Conservation (phyloP, 768 basidiomycete species). For the Auricularia cornea region DNA sequence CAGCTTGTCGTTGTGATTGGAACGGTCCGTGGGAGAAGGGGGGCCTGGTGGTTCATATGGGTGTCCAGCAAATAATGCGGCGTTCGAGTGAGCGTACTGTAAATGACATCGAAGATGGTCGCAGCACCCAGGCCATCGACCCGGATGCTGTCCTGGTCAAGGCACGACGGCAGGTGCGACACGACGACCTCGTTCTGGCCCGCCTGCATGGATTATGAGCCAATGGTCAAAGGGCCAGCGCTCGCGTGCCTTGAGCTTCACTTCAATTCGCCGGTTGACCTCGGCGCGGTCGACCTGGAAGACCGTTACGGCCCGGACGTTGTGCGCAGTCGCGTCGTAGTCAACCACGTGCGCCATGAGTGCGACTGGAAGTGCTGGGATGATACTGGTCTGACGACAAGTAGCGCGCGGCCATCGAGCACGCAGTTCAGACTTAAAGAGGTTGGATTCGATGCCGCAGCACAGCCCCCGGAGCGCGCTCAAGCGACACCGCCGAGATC, state of each 20-base stretch:
- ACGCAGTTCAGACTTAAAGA: too few species aligned
- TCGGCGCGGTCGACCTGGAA: conserved; percentile 7
- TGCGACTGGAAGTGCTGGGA: too few species aligned
- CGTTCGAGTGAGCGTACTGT: too few species aligned
- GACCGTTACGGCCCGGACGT: conserved; percentile 5
- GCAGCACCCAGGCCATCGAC: conserved; percentile 42
- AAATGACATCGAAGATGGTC: conserved; percentile 48
- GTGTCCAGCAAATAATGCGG: too few species aligned
- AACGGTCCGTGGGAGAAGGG: conserved; percentile 24
- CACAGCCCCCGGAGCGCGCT: too few species aligned
- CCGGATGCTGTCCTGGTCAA: conserved; percentile 45
- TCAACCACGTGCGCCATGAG: conserved; percentile 1
- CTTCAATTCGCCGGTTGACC: conserved; percentile 2
- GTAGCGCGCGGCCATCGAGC: too few species aligned
- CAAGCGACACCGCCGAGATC: too few species aligned
- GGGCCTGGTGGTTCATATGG: too few species aligned
- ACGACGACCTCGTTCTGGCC: conserved; percentile 48
- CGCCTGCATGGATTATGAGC: too few species aligned
- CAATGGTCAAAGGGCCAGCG: too few species aligned
- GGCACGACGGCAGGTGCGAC: conserved; percentile 37
- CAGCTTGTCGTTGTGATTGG: background rate
- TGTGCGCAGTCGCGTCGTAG: conserved; percentile 3
- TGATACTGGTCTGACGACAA: background rate
- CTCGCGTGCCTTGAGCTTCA: conserved; percentile 5
- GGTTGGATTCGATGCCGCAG: too few species aligned